Conservation (phyloP, 2,329 filamentous ascomycete genomes). For the Aspergillus costaricaensis region DNA sequence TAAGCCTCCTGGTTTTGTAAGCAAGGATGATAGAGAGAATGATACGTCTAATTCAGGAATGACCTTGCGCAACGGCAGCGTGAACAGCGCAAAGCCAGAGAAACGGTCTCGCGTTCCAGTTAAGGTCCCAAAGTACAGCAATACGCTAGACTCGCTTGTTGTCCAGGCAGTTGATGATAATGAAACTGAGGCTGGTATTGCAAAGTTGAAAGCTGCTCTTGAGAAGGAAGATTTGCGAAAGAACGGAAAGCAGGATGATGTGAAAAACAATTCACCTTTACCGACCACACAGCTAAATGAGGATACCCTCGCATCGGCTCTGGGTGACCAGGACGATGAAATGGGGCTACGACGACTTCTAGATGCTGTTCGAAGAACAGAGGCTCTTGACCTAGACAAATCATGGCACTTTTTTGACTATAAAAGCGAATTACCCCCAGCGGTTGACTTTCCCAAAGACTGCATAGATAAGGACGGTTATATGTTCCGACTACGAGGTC, state of each 20-base stretch:
- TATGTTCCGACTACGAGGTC: slow-evolving; percentile 37
- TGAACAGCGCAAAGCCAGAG: slow-evolving; percentile 21
- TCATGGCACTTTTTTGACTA: slow-evolving; percentile 60
- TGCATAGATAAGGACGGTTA: slow-evolving; percentile 35
- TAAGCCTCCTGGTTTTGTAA: slow-evolving; percentile 12
- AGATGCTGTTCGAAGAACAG: slow-evolving; percentile 62
- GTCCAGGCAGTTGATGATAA: slow-evolving; percentile 62
- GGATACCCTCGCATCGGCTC: slow-evolving; percentile 45
- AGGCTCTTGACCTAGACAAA: slow-evolving; percentile 56
- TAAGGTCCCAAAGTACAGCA: slow-evolving; percentile 57
- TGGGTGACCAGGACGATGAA: slow-evolving; percentile 48
- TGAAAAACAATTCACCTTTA: background rate
- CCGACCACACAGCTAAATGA: slow-evolving; percentile 34
- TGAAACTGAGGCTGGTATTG: slow-evolving; percentile 57
- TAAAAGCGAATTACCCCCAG: slow-evolving; percentile 22
- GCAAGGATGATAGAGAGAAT: slow-evolving; percentile 15
- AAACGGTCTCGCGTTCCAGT: slow-evolving; percentile 10
- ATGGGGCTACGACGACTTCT: slow-evolving; percentile 52
- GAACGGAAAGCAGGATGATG: slow-evolving; percentile 1
- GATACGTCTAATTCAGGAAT: slow-evolving; percentile 10
- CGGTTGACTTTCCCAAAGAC: slow-evolving; percentile 38
- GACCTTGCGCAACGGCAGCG: slow-evolving; percentile 20
- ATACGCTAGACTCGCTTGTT: slow-evolving; percentile 64
- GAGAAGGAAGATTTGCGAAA: slow-evolving; percentile 11
- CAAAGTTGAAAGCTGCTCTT: slow-evolving; percentile 39